Base-by-base conservation (phyloP, 495 filamentous ascomycete genomes). In the Monascus purpureus region DNA sequence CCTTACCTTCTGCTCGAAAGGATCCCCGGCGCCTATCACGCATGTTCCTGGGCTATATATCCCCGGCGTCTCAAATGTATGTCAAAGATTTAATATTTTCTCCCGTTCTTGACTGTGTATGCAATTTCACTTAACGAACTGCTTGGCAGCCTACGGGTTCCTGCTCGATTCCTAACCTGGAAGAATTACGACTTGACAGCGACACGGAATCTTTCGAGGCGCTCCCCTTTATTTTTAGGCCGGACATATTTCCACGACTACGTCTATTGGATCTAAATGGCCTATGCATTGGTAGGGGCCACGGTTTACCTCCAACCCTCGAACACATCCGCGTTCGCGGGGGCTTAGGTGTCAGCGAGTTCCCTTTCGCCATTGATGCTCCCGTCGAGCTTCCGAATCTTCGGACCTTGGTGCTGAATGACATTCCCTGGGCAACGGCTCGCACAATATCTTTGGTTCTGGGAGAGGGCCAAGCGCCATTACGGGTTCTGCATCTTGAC, bases 121-220 rank as follows among this genome's bases (percentile, higher is more conserved):
- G n/a, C n/a, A n/a, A n/a, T n/a, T n/a, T n/a, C n/a, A n/a, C n/a
- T n/a, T n/a, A n/a, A n/a, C n/a, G n/a, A n/a, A n/a, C n/a, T n/a
- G n/a, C n/a, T n/a, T 17, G 2, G 14, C 37, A 39, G 38, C 18
- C 15, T 2, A 18, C 20, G n/a, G 35, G 16, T n/a, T 37, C 44
- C 3, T 40, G 44, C 11, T 12, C 36, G 1, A 49, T 59, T 25
- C 48, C 53, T 13, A 63, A 59, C 13, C 40, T 65, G 5, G 49
- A 55, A 36, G 59, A 63, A 29, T 29, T 65, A 2, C 38, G 47
- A 8, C 42, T 65, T 6, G 36, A 46, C 17, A 56, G 47, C 15
- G 29, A 53, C n/a, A 49, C 50, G 6, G 7, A 14, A 30, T 29
- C 41, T 22, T 13, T n/a, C n/a, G n/a, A n/a, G n/a, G n/a, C n/a